A percentile compares a stretch with the other conserved stretches of the same genome.
These are phyloP conservation scores for Pterocarpus macrocarpus DNA, from an alignment of 306 rosid species.

Conservation along the genomic window DNA sequence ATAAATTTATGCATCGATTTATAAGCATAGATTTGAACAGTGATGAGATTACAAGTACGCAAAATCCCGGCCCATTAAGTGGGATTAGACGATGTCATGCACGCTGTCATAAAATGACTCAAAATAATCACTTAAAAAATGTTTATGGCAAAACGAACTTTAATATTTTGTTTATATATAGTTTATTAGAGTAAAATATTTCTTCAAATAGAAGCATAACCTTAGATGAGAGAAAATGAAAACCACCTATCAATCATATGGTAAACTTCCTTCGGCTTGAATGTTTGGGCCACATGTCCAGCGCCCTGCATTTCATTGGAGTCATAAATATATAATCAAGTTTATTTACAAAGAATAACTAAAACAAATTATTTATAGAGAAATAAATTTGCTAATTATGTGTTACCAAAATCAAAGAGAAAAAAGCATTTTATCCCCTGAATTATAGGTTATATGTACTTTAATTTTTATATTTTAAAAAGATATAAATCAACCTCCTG, in stretches of 20 bases:
- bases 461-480: too few species aligned
- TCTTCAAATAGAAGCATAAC: not conserved
- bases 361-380: not conserved
- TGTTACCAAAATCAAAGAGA: not conserved
- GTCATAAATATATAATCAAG: not conserved
- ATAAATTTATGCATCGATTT: too few species aligned
- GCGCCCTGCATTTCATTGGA: conserved; percentile 46
- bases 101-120: not conserved
- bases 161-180: too few species aligned
- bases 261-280: conserved; percentile 51
- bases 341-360: not conserved
- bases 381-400: not conserved
- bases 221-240: conserved; percentile 49
- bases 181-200: not conserved
- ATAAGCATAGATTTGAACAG: too few species aligned
- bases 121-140: not conserved
- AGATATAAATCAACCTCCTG: too few species aligned
- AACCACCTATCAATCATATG: conserved; percentile 53
- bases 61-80: too few species aligned
- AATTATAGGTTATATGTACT: too few species aligned
- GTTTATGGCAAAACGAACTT: too few species aligned
- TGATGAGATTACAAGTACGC: too few species aligned
- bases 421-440: too few species aligned
- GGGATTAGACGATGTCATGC: too few species aligned
- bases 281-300: conserved; percentile 58